phyloP scores from a whole-genome alignment of 768 basidiomycete species.

The Lactarius hatsudake region DNA sequence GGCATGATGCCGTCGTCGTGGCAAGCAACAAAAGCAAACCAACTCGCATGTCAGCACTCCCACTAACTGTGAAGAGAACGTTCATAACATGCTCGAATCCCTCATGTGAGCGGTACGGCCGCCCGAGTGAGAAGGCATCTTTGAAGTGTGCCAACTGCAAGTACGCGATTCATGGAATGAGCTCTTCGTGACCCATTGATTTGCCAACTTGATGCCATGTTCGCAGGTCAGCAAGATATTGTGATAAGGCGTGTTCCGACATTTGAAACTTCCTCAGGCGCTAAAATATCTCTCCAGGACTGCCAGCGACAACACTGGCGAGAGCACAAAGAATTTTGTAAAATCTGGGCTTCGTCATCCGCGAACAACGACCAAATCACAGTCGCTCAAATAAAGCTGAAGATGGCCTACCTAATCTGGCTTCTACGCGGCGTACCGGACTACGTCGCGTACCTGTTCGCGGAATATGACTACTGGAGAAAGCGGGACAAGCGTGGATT shows the following conservation, averaged over 20 bases:
- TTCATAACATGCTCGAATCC: slow-evolving; percentile 26
- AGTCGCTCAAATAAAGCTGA: slow-evolving; percentile 28
- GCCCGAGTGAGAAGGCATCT: slow-evolving; percentile 21
- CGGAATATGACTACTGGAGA: slow-evolving; percentile 22
- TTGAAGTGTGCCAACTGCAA: slow-evolving; percentile 27
- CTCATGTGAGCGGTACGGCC: slow-evolving; percentile 11
- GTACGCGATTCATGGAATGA: slow-evolving; percentile 15
- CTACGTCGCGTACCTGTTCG: slow-evolving; percentile 24
- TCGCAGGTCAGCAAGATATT: slow-evolving; percentile 26
- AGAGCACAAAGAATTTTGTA: slow-evolving; percentile 28
- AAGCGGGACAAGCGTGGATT: slow-evolving; percentile 22
- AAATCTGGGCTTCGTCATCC: slow-evolving; percentile 26
- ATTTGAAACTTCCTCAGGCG: background rate
- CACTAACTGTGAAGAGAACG: slow-evolving; percentile 23
- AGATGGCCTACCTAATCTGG: slow-evolving; percentile 30
- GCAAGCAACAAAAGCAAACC: background rate
- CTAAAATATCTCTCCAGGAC: slow-evolving; percentile 10
- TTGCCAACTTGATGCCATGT: background rate
- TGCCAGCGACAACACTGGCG: slow-evolving; percentile 29
- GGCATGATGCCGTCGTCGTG: too few species aligned
- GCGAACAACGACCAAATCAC: slow-evolving; percentile 22
- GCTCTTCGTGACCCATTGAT: background rate
- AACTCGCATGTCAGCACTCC: slow-evolving; percentile 23
- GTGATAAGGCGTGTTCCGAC: slow-evolving; percentile 17
- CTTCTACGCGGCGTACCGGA: slow-evolving; percentile 28